Base-by-base conservation (phyloP, 2,329 filamentous ascomycete species). In the Magnaporthales sp. region DNA sequence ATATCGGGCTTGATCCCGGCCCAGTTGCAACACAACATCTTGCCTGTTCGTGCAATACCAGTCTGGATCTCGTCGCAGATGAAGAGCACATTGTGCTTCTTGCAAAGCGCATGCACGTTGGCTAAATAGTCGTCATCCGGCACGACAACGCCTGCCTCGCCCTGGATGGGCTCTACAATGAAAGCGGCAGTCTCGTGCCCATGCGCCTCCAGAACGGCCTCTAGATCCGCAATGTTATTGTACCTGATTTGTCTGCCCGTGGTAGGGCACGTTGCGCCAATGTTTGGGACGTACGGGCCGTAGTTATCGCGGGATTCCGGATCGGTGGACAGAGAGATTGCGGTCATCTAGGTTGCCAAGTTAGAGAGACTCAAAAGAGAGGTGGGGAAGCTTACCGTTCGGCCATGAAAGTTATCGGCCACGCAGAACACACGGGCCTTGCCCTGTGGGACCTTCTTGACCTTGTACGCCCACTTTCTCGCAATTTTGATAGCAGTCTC, bases 51-150 rank as follows among this genome's bases (percentile, higher is more conserved):
- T 66, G 93, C 95, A 75, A 99, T 97, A 71, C 94, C 94, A 5
- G 95, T 99, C 80, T 99, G 95, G 74, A 99, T 97, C 84, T 99
- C 95, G 77, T 99, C 95, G 78, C 92, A 96, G 78, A 99, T 98
- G 75, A 99, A 82, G 63, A 99, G 87, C 54, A 96, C 93, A 70
- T 97, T 97, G 84, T 98, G 88, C 84, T 96, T 91, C 79, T 92
- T 92, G 83, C 95, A 99, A 27, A 98, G 88, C 27, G 86, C 90
- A 67, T 92, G 86, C 62, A 93, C 91, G 74, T 89, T 87, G 71
- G 83, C 79, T 38, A 99, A 86, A 80, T 99, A 99, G 78, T 89
- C 89, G 65, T 94, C 91, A 71, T 94, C 91, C 6, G 95, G 95
- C 10, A 98, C 95, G 13, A 98, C 91, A 63, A 99, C 96, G 69